A percentile compares a stretch with the other conserved stretches of the same genome.
Evolutionary conservation across 1,284 basidiomycete species (phyloP).

Genomic region (Cutaneotrichosporon curvatum): DNA sequence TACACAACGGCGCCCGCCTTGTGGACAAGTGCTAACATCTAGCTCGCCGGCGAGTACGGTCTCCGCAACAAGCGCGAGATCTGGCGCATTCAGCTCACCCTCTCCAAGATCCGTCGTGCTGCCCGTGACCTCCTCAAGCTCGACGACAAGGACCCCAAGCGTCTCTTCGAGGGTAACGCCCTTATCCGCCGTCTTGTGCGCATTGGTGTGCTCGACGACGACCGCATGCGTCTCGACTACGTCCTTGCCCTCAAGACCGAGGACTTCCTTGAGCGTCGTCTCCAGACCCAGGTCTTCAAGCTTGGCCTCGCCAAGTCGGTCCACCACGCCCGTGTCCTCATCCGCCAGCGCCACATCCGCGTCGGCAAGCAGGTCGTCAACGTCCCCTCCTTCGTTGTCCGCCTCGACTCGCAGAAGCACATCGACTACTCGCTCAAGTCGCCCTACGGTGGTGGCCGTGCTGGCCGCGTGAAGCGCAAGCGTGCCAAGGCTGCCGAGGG

Average conservation of each 20-base stretch:
- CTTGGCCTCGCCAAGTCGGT: conserved; percentile 87
- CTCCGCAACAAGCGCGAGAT: conserved; percentile 99
- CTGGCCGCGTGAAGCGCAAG: conserved; percentile 99
- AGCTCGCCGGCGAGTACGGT: conserved; percentile 99
- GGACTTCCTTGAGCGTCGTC: conserved; percentile 98
- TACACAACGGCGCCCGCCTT: too few relatives aligned
- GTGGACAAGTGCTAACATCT: too few relatives aligned
- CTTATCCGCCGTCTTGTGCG: conserved; percentile 98
- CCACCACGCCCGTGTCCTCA: conserved; percentile 97
- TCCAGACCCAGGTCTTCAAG: conserved; percentile 99
- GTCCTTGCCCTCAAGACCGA: conserved; percentile 98
- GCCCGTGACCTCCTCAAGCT: conserved; percentile 99
- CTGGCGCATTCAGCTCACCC: conserved; percentile 96
- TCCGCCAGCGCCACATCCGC: conserved; percentile 74
- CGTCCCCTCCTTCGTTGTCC: conserved; percentile 97
- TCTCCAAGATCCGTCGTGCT: conserved; percentile 99
- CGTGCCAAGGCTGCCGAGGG: conserved; percentile 86
- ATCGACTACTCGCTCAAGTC: conserved; percentile 98
- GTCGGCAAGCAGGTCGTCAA: conserved; percentile 99
- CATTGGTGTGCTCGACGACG: conserved; percentile 99
- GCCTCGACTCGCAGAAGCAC: conserved; percentile 95
- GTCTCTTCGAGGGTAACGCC: conserved; percentile 97
- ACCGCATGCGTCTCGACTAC: conserved; percentile 99
- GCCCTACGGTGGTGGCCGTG: conserved; percentile 92
- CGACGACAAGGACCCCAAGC: conserved; percentile 99